phyloP scores from a whole-genome alignment of 192 early-diverging fungal species.

The Coemansia erecta region DNA sequence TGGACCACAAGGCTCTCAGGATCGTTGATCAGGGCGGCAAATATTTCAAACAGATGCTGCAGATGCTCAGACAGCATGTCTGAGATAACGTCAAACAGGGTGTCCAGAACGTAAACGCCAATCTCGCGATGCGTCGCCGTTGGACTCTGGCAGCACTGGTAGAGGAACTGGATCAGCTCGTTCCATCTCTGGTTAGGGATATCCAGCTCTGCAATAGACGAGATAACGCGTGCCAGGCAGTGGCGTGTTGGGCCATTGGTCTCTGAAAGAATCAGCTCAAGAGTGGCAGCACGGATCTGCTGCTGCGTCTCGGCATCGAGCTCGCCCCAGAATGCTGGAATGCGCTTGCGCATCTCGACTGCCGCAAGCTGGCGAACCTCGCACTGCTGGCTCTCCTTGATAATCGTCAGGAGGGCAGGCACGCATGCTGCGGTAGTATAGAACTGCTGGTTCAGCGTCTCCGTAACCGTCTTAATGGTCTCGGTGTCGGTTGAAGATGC shows the following conservation, averaged over 20 bases:
- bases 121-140: conserved; percentile 76
- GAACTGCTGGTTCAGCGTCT: conserved; percentile 69
- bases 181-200: conserved; percentile 75
- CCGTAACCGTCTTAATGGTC: conserved; percentile 64
- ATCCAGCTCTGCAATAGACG: conserved; percentile 81
- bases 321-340: conserved; percentile 73
- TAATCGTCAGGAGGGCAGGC: conserved; percentile 78
- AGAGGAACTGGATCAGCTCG: conserved; percentile 76
- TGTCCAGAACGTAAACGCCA: conserved; percentile 81
- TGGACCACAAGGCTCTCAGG: conserved; percentile 80
- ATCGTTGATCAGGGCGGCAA: conserved; percentile 71
- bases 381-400: conserved; percentile 59
- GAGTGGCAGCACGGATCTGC: conserved; percentile 63
- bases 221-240: conserved; percentile 81
- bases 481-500: conserved; percentile 57
- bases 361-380: conserved; percentile 84
- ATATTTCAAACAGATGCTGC: conserved; percentile 70
- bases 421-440: conserved; percentile 70
- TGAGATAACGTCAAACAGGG: conserved; percentile 82
- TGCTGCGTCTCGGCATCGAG: conserved; percentile 57
- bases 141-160: conserved; percentile 73
- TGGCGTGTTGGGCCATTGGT: conserved; percentile 67
- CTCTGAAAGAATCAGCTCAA: conserved; percentile 75
- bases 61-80: conserved; percentile 61
- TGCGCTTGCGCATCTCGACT: conserved; percentile 85